These are phyloP conservation scores for Entelexis sorbosivorans DNA, from an alignment of 1,139 yeast genomes.

Conservation along the genomic window DNA sequence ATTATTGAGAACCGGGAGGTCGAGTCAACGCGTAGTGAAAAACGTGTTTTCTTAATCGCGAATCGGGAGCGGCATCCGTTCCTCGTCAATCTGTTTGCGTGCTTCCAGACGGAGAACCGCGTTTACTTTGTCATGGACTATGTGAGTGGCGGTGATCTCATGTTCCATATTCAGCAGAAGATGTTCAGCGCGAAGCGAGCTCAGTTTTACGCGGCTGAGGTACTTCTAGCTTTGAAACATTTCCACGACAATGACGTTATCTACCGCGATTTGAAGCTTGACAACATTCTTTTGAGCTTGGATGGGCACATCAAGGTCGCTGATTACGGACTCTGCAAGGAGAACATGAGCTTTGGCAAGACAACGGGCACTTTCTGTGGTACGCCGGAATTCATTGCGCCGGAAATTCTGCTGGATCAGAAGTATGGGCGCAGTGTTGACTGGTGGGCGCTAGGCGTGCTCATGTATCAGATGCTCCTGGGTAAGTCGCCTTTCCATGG, in stretches of 20 bases:
- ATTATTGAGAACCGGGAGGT: conserved; percentile 93
- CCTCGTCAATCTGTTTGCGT: conserved; percentile 78
- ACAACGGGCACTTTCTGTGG: conserved; percentile 97
- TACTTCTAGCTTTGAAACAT: conserved; percentile 75
- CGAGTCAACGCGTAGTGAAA: conserved; percentile 86
- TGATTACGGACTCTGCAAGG: conserved; percentile 94
- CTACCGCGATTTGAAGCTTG: conserved; percentile 91
- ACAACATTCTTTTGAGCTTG: conserved; percentile 76
- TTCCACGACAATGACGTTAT: conserved; percentile 94
- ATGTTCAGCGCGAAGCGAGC: conserved; percentile 85
- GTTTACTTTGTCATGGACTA: conserved; percentile 97
- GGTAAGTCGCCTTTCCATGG: conserved; percentile 98
- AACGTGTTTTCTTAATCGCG: conserved; percentile 82
- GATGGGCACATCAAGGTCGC: conserved; percentile 96
- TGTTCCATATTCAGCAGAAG: conserved; percentile 97
- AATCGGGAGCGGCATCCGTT: conserved; percentile 88
- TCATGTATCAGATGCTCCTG: conserved; percentile 86
- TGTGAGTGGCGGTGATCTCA: conserved; percentile 93
- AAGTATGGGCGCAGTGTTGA: conserved; percentile 89
- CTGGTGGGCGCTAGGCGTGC: conserved; percentile 99
- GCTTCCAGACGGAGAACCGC: conserved; percentile 96
- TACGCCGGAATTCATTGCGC: conserved; percentile 99
- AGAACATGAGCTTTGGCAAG: conserved; percentile 82
- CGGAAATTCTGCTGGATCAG: conserved; percentile 88
- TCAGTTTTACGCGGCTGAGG: conserved; percentile 95